phyloP scores from a whole-genome alignment of 2,329 filamentous ascomycete species.

The Didymella pinodella region DNA sequence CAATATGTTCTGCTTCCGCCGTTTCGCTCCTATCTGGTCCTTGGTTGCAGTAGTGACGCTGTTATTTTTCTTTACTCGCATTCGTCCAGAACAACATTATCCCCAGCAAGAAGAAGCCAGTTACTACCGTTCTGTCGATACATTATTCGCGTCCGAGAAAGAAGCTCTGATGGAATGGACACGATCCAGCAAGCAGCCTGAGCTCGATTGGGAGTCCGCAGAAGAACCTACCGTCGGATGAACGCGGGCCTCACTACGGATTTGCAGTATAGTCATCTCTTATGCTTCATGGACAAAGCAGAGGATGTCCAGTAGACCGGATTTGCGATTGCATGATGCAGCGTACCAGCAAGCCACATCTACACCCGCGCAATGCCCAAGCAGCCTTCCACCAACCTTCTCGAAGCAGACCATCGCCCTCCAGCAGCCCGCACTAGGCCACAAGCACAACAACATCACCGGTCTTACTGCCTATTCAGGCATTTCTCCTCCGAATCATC shows the following conservation, averaged over 20 bases:
- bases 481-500: slow-evolving; percentile 15
- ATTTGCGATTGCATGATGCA: neutral
- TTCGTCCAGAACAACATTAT: slow-evolving; percentile 12
- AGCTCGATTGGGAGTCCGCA: slow-evolving; percentile 8
- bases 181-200: slow-evolving; percentile 11
- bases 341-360: neutral
- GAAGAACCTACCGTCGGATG: slow-evolving; percentile 12
- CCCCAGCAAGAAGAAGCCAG: slow-evolving; percentile 10
- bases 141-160: slow-evolving; percentile 17
- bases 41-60: slow-evolving; percentile 15
- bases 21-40: slow-evolving; percentile 19
- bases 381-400: slow-evolving; percentile 12
- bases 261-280: neutral
- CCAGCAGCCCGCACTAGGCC: neutral
- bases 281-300: neutral
- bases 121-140: slow-evolving; percentile 20
- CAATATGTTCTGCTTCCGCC: slow-evolving; percentile 20
- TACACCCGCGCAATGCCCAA: neutral
- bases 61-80: slow-evolving; percentile 14
- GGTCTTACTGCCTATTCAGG: slow-evolving; percentile 14
- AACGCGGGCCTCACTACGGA: neutral
- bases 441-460: neutral
- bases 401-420: slow-evolving; percentile 4
- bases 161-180: slow-evolving; percentile 18
- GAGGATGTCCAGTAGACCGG: neutral